phyloP scores from a whole-genome alignment of 352 stramenopile genomes.

The Pythium coloratum region DNA sequence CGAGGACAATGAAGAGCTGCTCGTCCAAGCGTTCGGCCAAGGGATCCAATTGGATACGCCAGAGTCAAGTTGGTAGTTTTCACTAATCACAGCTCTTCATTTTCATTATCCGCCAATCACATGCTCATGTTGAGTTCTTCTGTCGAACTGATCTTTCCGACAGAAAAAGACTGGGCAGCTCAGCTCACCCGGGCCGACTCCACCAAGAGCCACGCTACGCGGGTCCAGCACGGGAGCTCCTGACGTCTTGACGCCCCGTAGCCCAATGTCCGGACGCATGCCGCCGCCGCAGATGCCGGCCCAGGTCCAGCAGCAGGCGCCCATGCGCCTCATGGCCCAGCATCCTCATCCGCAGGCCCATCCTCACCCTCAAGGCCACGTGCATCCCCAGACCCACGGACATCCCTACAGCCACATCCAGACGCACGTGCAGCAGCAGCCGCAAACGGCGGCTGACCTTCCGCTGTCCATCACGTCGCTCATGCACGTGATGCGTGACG shows the following conservation, averaged over 20 bases:
- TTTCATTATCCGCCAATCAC: constrained; percentile 16
- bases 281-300: background rate
- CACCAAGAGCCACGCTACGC: background rate
- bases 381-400: background rate
- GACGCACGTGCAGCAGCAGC: background rate
- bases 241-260: background rate
- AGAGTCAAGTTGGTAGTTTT: constrained; percentile 7
- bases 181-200: background rate
- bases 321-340: constrained; percentile 4
- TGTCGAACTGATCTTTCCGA: background rate
- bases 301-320: background rate
- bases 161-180: background rate
- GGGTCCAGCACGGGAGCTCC: too few species aligned
- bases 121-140: background rate
- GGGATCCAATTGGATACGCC: constrained; percentile 27
- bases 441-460: constrained; percentile 8
- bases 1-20: background rate
- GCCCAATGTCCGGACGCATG: constrained; percentile 12
- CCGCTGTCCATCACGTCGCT: constrained; percentile 29
- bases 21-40: constrained; percentile 3
- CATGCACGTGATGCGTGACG: constrained; percentile 33
- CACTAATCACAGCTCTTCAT: background rate
- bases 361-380: background rate
- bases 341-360: background rate
- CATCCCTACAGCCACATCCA: too few species aligned